A percentile compares a stretch with the other conserved stretches of the same genome.
Conservation (phyloP, 768 basidiomycete genomes). For the Vararia minispora region DNA sequence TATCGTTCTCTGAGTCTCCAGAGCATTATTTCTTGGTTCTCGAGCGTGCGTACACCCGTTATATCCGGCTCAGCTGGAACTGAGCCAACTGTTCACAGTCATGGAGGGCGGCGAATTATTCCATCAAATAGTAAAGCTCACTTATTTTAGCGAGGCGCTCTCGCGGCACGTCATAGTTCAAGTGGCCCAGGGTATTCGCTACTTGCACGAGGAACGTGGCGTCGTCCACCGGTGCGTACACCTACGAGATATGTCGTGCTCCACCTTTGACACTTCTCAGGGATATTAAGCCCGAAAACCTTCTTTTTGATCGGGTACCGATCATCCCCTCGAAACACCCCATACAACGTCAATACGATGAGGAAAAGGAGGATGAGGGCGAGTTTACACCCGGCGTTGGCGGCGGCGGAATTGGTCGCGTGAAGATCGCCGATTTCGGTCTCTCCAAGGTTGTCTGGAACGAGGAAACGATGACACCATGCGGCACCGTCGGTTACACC, state of each 20-base stretch:
- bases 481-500: constrained; percentile 99
- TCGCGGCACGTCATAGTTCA: constrained; percentile 95
- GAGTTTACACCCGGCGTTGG: constrained; percentile 88
- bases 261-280: constrained; percentile 18
- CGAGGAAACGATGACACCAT: constrained; percentile 98
- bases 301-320: constrained; percentile 88
- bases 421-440: constrained; percentile 99
- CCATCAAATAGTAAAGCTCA: constrained; percentile 98
- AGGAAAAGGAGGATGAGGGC: constrained; percentile 98
- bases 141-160: constrained; percentile 97
- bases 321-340: constrained; percentile 77
- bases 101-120: constrained; percentile 98
- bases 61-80: background rate
- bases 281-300: constrained; percentile 98
- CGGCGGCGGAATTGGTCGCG: constrained; percentile 93
- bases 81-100: constrained; percentile 34
- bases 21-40: constrained; percentile 94
- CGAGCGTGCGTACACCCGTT: constrained; percentile 49
- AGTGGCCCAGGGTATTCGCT: constrained; percentile 86
- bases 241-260: background rate
- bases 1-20: constrained; percentile 82
- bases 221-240: constrained; percentile 76
- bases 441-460: constrained; percentile 97
- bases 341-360: constrained; percentile 80
- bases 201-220: constrained; percentile 95